phyloP scores from a whole-genome alignment of 306 rosid genomes.

The Cajanus cajan region DNA sequence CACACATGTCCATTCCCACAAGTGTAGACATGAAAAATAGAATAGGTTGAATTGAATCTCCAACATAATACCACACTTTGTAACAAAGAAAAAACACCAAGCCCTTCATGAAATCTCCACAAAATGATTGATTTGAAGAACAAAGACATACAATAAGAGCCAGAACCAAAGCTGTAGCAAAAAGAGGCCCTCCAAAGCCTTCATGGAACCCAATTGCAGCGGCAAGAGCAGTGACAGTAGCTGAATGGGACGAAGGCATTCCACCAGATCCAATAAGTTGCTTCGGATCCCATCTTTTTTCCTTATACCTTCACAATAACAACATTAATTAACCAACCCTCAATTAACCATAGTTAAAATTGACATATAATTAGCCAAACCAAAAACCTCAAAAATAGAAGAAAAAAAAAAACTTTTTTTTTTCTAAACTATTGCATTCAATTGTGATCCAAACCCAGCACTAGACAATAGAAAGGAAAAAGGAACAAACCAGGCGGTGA shows the following conservation, averaged over 20 bases:
- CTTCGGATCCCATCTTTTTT: conserved; percentile 90
- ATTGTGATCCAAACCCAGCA: conserved; percentile 23
- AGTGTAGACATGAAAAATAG: background rate
- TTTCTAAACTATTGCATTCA: background rate
- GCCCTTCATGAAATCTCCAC: background rate
- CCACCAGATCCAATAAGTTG: conserved; percentile 91
- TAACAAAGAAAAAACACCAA: background rate
- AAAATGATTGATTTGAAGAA: background rate
- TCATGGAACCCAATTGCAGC: conserved; percentile 83
- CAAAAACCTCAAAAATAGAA: background rate
- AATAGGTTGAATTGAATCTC: background rate
- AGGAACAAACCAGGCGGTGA: conserved; percentile 65
- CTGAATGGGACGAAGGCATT: conserved; percentile 99
- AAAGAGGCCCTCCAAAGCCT: conserved; percentile 83
- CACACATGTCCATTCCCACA: background rate
- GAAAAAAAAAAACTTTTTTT: too few relatives aligned
- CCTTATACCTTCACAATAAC: conserved; percentile 62
- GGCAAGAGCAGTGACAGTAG: conserved; percentile 93
- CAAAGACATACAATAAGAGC: conserved; percentile 72
- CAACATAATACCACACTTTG: background rate
- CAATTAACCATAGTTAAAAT: conserved; percentile 5
- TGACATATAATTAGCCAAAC: background rate
- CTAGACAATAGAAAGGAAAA: background rate
- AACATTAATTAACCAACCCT: conserved; percentile 11
- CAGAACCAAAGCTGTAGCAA: conserved; percentile 74